These are phyloP conservation scores for Boletus edulis DNA, from an alignment of 768 basidiomycete genomes.

Conservation along the genomic window DNA sequence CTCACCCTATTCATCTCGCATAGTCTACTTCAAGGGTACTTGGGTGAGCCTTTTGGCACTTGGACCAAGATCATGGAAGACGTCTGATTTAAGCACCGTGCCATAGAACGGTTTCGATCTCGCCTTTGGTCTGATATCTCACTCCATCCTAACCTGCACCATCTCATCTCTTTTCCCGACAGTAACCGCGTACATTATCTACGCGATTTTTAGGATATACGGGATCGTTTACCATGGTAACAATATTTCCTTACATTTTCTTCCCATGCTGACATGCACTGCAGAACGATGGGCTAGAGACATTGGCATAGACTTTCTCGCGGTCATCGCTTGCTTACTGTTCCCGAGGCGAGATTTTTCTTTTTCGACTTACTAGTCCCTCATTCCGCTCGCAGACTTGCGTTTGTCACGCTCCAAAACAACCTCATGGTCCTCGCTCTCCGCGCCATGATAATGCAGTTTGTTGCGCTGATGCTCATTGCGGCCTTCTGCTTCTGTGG, in stretches of 20 bases:
- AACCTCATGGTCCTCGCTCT: constrained; percentile 79
- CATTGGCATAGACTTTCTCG: constrained; percentile 79
- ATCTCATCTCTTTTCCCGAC: constrained; percentile 4
- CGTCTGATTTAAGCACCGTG: constrained; percentile 9
- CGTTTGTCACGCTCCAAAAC: constrained; percentile 85
- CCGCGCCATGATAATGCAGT: constrained; percentile 92
- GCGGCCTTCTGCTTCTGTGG: constrained; percentile 91
- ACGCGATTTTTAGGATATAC: constrained; percentile 73
- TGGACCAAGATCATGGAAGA: constrained; percentile 6
- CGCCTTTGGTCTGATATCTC: constrained; percentile 63
- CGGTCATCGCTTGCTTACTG: constrained; percentile 85
- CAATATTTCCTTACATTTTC: background rate
- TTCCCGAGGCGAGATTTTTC: constrained; percentile 68
- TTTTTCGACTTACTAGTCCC: background rate
- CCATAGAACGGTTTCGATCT: constrained; percentile 88
- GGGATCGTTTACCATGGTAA: constrained; percentile 66
- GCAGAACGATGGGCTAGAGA: constrained; percentile 64
- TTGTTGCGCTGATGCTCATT: constrained; percentile 76
- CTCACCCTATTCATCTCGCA: constrained; percentile 5
- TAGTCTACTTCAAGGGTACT: constrained; percentile 83
- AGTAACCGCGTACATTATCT: constrained; percentile 80
- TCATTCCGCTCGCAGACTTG: constrained; percentile 52
- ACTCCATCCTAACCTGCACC: background rate
- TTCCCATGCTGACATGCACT: background rate
- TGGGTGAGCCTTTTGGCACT: constrained; percentile 51